Evolutionary conservation across 2,329 filamentous ascomycete species (phyloP).

Genomic region (Aschersonia sp.): DNA sequence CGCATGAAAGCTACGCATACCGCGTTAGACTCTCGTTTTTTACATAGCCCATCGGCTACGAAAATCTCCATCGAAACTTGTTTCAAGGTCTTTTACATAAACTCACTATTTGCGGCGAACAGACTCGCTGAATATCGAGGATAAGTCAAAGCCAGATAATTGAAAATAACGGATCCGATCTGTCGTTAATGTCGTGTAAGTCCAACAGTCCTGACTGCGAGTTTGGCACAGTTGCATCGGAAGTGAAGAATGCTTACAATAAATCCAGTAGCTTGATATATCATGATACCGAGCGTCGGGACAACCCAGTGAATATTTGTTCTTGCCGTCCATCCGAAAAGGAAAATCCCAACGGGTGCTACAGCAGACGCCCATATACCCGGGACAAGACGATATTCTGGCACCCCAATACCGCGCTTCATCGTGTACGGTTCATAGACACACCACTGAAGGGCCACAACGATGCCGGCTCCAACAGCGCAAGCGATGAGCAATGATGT

Average conservation of each 20-base stretch:
- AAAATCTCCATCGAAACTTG: no score
- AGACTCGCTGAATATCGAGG: no score
- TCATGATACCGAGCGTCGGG: not conserved
- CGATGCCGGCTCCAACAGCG: not conserved
- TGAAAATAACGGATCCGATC: no score
- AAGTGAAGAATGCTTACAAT: not conserved
- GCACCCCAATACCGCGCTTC: not conserved
- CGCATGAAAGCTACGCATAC: no score
- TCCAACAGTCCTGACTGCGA: no score
- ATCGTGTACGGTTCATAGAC: not conserved
- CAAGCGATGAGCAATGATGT: not conserved
- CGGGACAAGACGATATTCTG: not conserved
- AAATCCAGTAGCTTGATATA: not conserved
- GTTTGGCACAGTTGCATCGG: no score
- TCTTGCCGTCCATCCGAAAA: conserved; percentile 32
- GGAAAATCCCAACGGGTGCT: conserved; percentile 16
- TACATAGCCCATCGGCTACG: no score
- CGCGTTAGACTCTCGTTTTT: no score
- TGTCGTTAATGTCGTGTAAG: no score
- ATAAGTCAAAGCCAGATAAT: no score
- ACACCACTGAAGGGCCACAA: not conserved
- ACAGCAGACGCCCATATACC: not conserved
- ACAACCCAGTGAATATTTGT: conserved; percentile 11
- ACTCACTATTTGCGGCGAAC: no score
- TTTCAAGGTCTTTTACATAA: no score